These are phyloP conservation scores for Lipomyces starkeyi DNA, from an alignment of 805 yeast genomes.

Conservation along the genomic window DNA sequence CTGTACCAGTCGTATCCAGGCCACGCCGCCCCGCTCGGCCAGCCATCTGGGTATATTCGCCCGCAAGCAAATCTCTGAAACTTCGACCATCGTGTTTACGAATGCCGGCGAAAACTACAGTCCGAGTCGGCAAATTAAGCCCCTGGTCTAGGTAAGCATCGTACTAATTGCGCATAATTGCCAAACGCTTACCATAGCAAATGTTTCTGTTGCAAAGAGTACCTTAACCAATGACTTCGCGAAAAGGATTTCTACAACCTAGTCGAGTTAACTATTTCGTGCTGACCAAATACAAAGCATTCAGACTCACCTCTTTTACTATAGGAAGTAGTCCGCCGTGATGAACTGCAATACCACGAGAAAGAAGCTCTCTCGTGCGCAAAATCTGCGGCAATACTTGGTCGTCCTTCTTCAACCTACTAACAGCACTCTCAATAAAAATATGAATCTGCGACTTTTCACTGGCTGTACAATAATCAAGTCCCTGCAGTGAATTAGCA, in stretches of 20 bases:
- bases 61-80: slow-evolving; percentile 83
- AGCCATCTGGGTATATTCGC: slow-evolving; percentile 98
- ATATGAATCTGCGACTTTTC: slow-evolving; percentile 91
- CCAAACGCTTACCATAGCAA: slow-evolving; percentile 69
- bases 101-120: slow-evolving; percentile 86
- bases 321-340: slow-evolving; percentile 94
- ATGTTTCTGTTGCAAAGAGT: slow-evolving; percentile 95
- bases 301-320: slow-evolving; percentile 66
- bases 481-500: slow-evolving; percentile 74
- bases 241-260: slow-evolving; percentile 85
- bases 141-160: slow-evolving; percentile 51
- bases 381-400: slow-evolving; percentile 90
- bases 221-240: slow-evolving; percentile 86
- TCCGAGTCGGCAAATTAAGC: slow-evolving; percentile 91
- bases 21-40: slow-evolving; percentile 99
- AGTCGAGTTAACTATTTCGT: neutral
- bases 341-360: slow-evolving; percentile 94
- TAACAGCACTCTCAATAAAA: slow-evolving; percentile 88
- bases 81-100: slow-evolving; percentile 90
- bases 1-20: slow-evolving; percentile 90
- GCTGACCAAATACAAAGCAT: neutral
- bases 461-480: slow-evolving; percentile 80
- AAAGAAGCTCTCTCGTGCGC: slow-evolving; percentile 77
- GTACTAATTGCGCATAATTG: neutral
- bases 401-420: slow-evolving; percentile 88